Conservation (phyloP, 345 rosid species). For the Draba incana region DNA sequence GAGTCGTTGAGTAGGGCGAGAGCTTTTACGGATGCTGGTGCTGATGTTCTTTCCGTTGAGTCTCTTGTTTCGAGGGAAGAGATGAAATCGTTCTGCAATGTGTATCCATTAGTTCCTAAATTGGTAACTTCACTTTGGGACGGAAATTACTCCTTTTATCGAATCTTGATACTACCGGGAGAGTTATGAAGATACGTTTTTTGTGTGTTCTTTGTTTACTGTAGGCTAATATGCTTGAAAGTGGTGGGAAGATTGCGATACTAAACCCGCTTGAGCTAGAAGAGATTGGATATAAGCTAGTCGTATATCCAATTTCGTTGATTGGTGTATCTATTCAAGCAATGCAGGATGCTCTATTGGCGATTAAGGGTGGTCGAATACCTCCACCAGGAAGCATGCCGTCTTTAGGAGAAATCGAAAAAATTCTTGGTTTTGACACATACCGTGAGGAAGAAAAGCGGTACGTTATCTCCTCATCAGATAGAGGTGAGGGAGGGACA, state of each 20-base stretch:
- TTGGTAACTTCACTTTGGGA: slow-evolving; percentile 51
- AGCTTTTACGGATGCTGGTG: slow-evolving; percentile 95
- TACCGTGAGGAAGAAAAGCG: slow-evolving; percentile 82
- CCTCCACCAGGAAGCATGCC: slow-evolving; percentile 97
- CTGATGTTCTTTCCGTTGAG: slow-evolving; percentile 83
- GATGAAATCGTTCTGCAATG: slow-evolving; percentile 89
- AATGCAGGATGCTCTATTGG: slow-evolving; percentile 87
- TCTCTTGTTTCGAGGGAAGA: slow-evolving; percentile 84
- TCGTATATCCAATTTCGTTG: slow-evolving; percentile 79
- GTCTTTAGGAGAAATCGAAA: slow-evolving; percentile 74
- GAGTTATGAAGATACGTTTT: slow-evolving; percentile 33
- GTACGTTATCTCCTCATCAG: slow-evolving; percentile 54
- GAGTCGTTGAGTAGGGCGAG: slow-evolving; percentile 83
- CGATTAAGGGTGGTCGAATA: slow-evolving; percentile 85
- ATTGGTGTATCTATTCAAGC: slow-evolving; percentile 87
- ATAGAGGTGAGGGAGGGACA: slow-evolving; percentile 55
- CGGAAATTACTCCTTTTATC: not conserved
- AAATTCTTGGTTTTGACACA: slow-evolving; percentile 67
- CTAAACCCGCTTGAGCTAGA: slow-evolving; percentile 77
- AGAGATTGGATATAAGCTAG: slow-evolving; percentile 83
- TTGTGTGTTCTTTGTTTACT: not conserved
- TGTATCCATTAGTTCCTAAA: slow-evolving; percentile 79
- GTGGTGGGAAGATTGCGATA: slow-evolving; percentile 84
- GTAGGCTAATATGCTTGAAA: slow-evolving; percentile 92
- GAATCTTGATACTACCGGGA: not conserved